phyloP scores from a whole-genome alignment of 2,329 filamentous ascomycete species.

The Metarhizium album region DNA sequence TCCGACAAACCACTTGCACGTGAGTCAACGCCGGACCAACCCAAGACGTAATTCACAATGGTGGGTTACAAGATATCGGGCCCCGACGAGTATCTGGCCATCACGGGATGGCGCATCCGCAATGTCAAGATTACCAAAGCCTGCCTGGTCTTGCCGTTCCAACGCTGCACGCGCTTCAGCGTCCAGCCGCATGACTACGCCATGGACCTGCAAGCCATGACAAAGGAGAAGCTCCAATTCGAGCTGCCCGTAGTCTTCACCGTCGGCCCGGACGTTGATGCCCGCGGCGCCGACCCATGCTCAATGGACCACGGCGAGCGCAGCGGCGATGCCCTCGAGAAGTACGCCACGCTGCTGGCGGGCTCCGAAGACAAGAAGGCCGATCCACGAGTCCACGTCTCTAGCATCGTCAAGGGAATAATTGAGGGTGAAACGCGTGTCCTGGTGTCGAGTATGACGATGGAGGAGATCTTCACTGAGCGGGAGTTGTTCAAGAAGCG shows the following conservation, averaged over 20 bases:
- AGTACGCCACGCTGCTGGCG: conserved; percentile 73
- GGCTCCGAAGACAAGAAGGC: conserved; percentile 42
- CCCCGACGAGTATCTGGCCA: conserved; percentile 76
- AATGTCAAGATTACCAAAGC: conserved; percentile 72
- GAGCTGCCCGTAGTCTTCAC: conserved; percentile 76
- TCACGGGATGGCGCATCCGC: conserved; percentile 68
- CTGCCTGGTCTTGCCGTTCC: conserved; percentile 59
- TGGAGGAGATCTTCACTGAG: conserved; percentile 80
- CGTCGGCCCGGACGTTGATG: conserved; percentile 66
- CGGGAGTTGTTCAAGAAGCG: conserved; percentile 67
- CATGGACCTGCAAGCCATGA: conserved; percentile 80
- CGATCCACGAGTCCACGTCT: conserved; percentile 48
- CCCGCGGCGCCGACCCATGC: conserved; percentile 34
- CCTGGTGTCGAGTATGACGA: conserved; percentile 80
- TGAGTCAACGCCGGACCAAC: neutral
- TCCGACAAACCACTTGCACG: too few species aligned
- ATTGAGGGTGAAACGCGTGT: conserved; percentile 82
- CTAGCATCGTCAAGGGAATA: conserved; percentile 80
- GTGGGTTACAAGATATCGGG: conserved; percentile 55
- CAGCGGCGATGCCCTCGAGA: conserved; percentile 55
- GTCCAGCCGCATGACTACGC: conserved; percentile 73
- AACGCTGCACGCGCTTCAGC: conserved; percentile 51
- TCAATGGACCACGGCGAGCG: too few species aligned
- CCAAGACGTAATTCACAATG: conserved; percentile 24
- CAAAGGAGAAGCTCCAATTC: conserved; percentile 77